phyloP scores from a whole-genome alignment of 73 alveolate genomes.

The Tetrahymena borealis region DNA sequence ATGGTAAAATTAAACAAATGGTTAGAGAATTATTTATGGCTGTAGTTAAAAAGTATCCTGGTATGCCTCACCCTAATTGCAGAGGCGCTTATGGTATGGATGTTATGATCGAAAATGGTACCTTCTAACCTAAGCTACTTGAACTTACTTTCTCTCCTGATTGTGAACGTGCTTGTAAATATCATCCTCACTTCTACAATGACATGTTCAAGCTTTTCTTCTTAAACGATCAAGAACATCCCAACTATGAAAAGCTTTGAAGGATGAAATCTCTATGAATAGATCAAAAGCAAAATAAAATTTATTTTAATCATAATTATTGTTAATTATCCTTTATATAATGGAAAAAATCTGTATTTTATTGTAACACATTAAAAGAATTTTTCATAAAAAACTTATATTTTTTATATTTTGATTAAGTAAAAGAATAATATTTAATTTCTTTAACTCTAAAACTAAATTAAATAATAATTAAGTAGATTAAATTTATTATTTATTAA shows the following conservation, averaged over 20 bases:
- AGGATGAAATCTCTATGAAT: too few species aligned
- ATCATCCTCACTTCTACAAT: conserved; percentile 68
- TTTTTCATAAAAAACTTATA: too few species aligned
- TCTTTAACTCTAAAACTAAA: too few species aligned
- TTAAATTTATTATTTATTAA: too few species aligned
- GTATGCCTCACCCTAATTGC: conserved; percentile 22
- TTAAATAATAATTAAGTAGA: too few species aligned
- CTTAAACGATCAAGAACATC: conserved; percentile 38
- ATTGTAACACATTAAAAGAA: too few species aligned
- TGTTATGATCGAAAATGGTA: conserved; percentile 60
- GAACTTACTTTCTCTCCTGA: conserved; percentile 88
- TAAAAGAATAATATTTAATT: too few species aligned
- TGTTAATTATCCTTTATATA: too few species aligned
- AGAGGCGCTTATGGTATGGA: conserved; percentile 76
- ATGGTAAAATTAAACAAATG: conserved; percentile 3
- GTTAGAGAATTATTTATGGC: conserved; percentile 28
- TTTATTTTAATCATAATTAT: too few species aligned
- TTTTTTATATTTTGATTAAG: too few species aligned
- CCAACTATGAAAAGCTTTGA: background rate
- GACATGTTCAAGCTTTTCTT: conserved; percentile 64
- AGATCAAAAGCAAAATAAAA: too few species aligned
- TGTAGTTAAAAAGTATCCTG: conserved; percentile 6
- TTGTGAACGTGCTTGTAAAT: conserved; percentile 80
- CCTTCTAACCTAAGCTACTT: conserved; percentile 68
- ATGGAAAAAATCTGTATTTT: too few species aligned